Percentiles rank a stretch among this genome's conserved stretches.
phyloP scores from a whole-genome alignment of 345 rosid genomes.

The Arabidopsis arenosa region DNA sequence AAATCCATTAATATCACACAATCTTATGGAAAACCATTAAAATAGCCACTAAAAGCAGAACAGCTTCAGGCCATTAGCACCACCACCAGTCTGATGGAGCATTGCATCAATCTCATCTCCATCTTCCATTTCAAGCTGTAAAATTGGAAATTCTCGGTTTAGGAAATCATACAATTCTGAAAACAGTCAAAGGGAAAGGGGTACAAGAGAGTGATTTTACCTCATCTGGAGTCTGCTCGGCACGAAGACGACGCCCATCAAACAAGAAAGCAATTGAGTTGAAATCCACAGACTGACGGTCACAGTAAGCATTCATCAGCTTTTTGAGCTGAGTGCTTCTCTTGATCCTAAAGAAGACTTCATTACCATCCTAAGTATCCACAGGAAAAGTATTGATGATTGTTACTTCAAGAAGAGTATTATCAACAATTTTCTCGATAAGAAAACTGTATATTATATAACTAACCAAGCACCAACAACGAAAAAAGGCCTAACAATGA shows the following conservation, averaged over 20 bases:
- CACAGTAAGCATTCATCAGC: slow-evolving; percentile 86
- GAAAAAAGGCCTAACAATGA: neutral
- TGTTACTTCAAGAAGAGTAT: slow-evolving; percentile 8
- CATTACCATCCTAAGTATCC: slow-evolving; percentile 75
- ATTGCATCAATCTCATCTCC: slow-evolving; percentile 92
- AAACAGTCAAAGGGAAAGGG: neutral
- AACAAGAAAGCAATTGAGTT: slow-evolving; percentile 84
- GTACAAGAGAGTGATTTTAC: slow-evolving; percentile 37
- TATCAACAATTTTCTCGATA: neutral
- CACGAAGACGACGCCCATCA: slow-evolving; percentile 88
- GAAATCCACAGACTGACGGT: slow-evolving; percentile 77
- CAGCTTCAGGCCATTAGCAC: slow-evolving; percentile 32
- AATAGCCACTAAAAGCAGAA: slow-evolving; percentile 24
- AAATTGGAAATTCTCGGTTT: neutral
- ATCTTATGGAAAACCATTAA: slow-evolving; percentile 7
- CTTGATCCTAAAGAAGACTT: slow-evolving; percentile 88
- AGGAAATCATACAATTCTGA: neutral
- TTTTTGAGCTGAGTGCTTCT: slow-evolving; percentile 79
- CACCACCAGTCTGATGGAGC: slow-evolving; percentile 89
- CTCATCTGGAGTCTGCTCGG: slow-evolving; percentile 95
- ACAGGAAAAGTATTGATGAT: neutral
- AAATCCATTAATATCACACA: slow-evolving; percentile 17
- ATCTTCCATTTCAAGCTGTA: slow-evolving; percentile 88
- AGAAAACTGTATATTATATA: neutral
- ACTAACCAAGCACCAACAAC: slow-evolving; percentile 1